A percentile compares a stretch with the other conserved stretches of the same genome.
Conservation (phyloP, 805 yeast genomes). For the Lipomyces chichibuensis region DNA sequence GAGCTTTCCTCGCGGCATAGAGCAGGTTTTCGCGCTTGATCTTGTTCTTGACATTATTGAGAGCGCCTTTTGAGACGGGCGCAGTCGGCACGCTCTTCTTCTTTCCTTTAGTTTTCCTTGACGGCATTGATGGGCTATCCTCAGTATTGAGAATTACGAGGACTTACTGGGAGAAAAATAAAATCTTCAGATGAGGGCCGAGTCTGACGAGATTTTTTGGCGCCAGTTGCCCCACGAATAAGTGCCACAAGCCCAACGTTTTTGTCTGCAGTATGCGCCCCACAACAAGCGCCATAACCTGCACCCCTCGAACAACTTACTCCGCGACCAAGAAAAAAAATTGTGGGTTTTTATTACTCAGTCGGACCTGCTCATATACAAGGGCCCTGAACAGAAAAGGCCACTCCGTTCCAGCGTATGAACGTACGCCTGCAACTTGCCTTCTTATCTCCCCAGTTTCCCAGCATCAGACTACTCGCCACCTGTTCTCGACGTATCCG, state of each 20-base stretch:
- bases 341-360: too few relatives aligned
- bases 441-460: not conserved
- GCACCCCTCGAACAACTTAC: not conserved
- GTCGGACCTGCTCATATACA: not conserved
- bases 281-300: not conserved
- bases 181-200: not conserved
- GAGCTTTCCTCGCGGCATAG: constrained; percentile 21
- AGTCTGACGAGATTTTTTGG: not conserved
- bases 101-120: constrained; percentile 20
- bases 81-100: constrained; percentile 18
- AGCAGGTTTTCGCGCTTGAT: constrained; percentile 33
- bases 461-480: not conserved
- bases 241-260: not conserved
- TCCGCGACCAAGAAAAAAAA: not conserved
- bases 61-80: constrained; percentile 21
- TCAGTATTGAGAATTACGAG: not conserved
- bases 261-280: not conserved
- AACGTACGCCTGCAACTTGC: not conserved
- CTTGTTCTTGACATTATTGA: constrained; percentile 26
- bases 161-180: not conserved
- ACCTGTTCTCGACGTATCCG: not conserved
- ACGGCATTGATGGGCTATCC: constrained; percentile 17
- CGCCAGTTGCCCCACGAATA: not conserved
- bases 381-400: not conserved
- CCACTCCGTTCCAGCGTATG: not conserved